Conservation (phyloP, 1,139 yeast genomes). For the Sugiyamaella pinicola region DNA sequence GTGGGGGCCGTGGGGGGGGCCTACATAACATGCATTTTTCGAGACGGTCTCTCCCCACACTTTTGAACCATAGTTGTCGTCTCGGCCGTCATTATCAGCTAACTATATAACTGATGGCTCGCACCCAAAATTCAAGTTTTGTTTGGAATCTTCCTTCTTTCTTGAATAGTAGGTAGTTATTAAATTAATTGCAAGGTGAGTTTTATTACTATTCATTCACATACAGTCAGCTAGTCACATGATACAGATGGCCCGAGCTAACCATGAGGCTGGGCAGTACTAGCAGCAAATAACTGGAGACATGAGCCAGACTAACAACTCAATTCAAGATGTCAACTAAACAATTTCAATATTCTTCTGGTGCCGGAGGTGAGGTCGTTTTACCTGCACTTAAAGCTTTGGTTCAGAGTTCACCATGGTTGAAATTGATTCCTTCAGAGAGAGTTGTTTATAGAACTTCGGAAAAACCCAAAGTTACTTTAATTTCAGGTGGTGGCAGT, state of each 20-base stretch:
- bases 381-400: conserved; percentile 66
- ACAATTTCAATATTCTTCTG: conserved; percentile 41
- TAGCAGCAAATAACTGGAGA: not conserved
- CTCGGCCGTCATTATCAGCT: not conserved
- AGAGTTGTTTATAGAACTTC: conserved; percentile 57
- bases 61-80: not conserved
- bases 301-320: not conserved
- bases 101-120: not conserved
- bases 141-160: not conserved
- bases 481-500: conserved; percentile 91
- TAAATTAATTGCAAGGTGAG: no score
- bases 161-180: no score
- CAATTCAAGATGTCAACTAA: conserved; percentile 24
- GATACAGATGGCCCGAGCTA: no score
- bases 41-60: not conserved
- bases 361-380: conserved; percentile 55
- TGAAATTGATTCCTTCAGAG: conserved; percentile 65
- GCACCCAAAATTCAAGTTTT: not conserved
- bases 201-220: no score
- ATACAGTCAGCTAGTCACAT: no score
- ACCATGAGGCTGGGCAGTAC: not conserved
- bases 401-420: conserved; percentile 65
- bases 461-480: conserved; percentile 47
- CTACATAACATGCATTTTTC: not conserved
- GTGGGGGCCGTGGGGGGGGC: not conserved